Conservation (phyloP, 768 basidiomycete genomes). For the Russula earlei region DNA sequence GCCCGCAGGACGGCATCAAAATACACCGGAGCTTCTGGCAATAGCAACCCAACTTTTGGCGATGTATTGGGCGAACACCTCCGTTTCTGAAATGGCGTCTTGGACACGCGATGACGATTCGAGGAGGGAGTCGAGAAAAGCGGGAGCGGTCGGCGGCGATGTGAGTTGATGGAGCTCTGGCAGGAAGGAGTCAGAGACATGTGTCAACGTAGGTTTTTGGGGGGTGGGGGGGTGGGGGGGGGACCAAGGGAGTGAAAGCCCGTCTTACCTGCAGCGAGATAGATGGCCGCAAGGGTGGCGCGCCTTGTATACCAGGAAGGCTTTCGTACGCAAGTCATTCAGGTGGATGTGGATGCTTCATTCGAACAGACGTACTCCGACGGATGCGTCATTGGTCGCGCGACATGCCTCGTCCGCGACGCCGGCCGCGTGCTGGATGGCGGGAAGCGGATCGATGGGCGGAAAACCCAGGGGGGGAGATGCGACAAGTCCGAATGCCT, state of each 20-base stretch:
- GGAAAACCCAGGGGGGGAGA: conserved; percentile 40
- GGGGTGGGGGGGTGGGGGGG: too few species aligned
- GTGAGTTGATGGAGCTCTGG: conserved; percentile 71
- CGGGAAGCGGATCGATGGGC: conserved; percentile 51
- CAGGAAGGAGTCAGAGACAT: background rate
- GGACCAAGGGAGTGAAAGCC: background rate
- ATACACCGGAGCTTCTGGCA: conserved; percentile 53
- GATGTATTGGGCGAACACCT: conserved; percentile 50
- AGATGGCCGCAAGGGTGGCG: conserved; percentile 55
- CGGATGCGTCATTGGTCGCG: conserved; percentile 40
- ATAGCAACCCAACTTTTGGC: conserved; percentile 66
- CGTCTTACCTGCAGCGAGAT: conserved; percentile 55
- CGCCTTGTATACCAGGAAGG: conserved; percentile 65
- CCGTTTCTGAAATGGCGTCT: conserved; percentile 41
- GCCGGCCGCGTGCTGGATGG: conserved; percentile 45
- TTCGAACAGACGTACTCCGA: conserved; percentile 39
- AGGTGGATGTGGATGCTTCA: background rate
- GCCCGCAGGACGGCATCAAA: conserved; percentile 23
- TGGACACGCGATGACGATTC: conserved; percentile 38
- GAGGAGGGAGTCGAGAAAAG: conserved; percentile 60
- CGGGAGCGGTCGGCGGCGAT: conserved; percentile 56
- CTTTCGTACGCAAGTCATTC: conserved; percentile 29
- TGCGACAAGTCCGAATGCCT: conserved; percentile 69
- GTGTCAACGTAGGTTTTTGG: background rate
- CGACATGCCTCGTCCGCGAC: conserved; percentile 69